Evolutionary conservation across 1,284 basidiomycete species (phyloP).

Genomic region (Cerrena zonata): DNA sequence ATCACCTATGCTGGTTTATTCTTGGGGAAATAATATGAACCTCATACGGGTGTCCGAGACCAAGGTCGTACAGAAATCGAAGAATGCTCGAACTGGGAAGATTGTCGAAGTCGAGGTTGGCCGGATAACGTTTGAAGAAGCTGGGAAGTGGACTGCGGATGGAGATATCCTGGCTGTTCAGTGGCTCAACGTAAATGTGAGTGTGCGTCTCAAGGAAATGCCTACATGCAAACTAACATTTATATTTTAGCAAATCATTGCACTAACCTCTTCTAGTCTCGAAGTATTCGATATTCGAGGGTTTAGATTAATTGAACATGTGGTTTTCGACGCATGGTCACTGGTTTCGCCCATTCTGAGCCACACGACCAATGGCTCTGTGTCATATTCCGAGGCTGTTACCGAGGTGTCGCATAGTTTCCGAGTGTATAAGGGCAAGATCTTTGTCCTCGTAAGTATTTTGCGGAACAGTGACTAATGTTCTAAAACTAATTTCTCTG

Average conservation of each 20-base stretch:
- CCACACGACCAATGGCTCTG: constrained; percentile 41
- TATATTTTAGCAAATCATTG: constrained; percentile 50
- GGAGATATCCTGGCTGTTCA: constrained; percentile 57
- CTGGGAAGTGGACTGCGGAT: constrained; percentile 49
- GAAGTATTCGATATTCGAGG: constrained; percentile 67
- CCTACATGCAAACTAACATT: too few species aligned
- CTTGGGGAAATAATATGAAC: constrained; percentile 69
- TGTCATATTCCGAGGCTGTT: constrained; percentile 45
- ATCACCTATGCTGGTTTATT: constrained; percentile 72
- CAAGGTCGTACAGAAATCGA: constrained; percentile 44
- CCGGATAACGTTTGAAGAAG: constrained; percentile 53
- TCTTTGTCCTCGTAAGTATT: constrained; percentile 78
- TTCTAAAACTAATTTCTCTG: not conserved
- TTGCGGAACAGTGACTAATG: not conserved
- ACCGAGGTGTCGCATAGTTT: constrained; percentile 68
- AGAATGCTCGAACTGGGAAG: constrained; percentile 58
- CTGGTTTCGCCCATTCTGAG: constrained; percentile 51
- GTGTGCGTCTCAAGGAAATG: too few species aligned
- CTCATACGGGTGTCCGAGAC: constrained; percentile 65
- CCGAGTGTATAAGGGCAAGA: constrained; percentile 80
- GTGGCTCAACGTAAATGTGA: constrained; percentile 72
- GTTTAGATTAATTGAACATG: constrained; percentile 51
- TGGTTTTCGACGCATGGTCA: constrained; percentile 49
- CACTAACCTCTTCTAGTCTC: constrained; percentile 53
- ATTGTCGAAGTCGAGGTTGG: constrained; percentile 54